Evolutionary conservation across 2,329 filamentous ascomycete genomes (phyloP).

Genomic region (Zymoseptoria brevis): DNA sequence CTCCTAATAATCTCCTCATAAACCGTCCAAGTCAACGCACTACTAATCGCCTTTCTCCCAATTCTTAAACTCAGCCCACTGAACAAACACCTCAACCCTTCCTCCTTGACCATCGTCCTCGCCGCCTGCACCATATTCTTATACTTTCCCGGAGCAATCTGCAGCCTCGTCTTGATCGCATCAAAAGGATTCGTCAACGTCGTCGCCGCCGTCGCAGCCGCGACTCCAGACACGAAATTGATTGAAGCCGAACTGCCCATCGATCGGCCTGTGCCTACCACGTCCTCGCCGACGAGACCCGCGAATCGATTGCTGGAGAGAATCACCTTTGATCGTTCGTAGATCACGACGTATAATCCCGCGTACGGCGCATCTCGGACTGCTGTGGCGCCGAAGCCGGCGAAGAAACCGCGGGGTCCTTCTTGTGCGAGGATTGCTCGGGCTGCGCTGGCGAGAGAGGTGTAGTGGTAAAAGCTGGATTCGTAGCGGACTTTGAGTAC

Average conservation of each 20-base stretch:
- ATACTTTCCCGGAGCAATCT: slow-evolving; percentile 78
- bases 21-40: slow-evolving; percentile 91
- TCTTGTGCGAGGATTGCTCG: slow-evolving; percentile 65
- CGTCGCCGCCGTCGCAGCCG: slow-evolving; percentile 76
- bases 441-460: slow-evolving; percentile 63
- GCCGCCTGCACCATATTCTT: slow-evolving; percentile 73
- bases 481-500: slow-evolving; percentile 96
- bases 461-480: slow-evolving; percentile 76
- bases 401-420: slow-evolving; percentile 78
- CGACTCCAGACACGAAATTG: slow-evolving; percentile 75
- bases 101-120: slow-evolving; percentile 69
- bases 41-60: slow-evolving; percentile 83
- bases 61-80: slow-evolving; percentile 81
- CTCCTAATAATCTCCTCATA: slow-evolving; percentile 87
- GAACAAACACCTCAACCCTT: slow-evolving; percentile 72
- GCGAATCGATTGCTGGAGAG: slow-evolving; percentile 43
- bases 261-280: slow-evolving; percentile 10
- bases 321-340: slow-evolving; percentile 67
- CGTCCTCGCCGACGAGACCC: slow-evolving; percentile 17
- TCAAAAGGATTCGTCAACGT: slow-evolving; percentile 94
- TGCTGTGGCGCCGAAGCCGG: slow-evolving; percentile 87
- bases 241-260: slow-evolving; percentile 52
- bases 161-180: slow-evolving; percentile 88
- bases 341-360: slow-evolving; percentile 87
- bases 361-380: slow-evolving; percentile 94